A percentile compares a stretch with the other conserved stretches of the same genome.
Conservation (phyloP, 1,284 basidiomycete species). For the Cystobasidium pallidum region DNA sequence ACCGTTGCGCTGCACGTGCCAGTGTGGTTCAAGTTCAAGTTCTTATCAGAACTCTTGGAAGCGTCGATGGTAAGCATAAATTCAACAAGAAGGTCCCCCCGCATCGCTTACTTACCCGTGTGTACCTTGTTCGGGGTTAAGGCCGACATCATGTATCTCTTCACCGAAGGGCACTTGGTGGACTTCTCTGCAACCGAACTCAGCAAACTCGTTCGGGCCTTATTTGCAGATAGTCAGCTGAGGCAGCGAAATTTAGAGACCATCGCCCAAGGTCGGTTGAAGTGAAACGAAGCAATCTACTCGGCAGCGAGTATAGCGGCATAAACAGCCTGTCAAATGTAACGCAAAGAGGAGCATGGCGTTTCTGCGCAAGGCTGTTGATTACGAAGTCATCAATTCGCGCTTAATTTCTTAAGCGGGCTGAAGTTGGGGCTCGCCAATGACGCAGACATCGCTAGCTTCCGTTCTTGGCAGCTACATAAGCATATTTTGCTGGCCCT, state of each 20-base stretch:
- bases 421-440: no score
- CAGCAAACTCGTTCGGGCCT: constrained; percentile 74
- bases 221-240: constrained; percentile 88
- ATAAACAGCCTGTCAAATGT: neutral
- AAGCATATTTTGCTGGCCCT: no score
- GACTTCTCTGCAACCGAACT: constrained; percentile 88
- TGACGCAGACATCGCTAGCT: no score
- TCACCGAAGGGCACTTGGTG: constrained; percentile 85
- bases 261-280: constrained; percentile 55
- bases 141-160: constrained; percentile 84
- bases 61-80: constrained; percentile 70
- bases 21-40: constrained; percentile 93
- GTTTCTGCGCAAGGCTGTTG: no score
- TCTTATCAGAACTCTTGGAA: constrained; percentile 84
- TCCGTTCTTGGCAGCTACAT: no score
- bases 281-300: no score
- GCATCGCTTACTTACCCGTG: neutral
- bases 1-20: constrained; percentile 64
- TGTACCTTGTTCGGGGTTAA: constrained; percentile 39
- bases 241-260: constrained; percentile 77
- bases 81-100: no score
- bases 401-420: no score
- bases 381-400: no score
- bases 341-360: no score
- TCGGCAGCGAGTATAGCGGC: neutral